Conservation (phyloP, 1,284 basidiomycete species). For the Cystobasidium slooffiae region DNA sequence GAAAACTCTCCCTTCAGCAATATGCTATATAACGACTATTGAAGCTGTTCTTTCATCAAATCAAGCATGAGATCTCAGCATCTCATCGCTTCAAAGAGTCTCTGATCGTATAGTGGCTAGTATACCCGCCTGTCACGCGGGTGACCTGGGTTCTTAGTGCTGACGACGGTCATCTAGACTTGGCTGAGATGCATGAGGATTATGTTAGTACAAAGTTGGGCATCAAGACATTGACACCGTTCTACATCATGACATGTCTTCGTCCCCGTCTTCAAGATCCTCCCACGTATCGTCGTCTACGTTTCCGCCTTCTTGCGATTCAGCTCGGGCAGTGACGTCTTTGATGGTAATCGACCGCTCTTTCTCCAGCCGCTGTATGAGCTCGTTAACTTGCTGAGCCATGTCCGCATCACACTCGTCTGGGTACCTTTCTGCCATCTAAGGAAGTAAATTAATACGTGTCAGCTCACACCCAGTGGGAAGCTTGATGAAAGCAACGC, state of each 20-base stretch:
- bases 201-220: too few relatives aligned
- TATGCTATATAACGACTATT: too few relatives aligned
- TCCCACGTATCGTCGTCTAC: conserved; percentile 57
- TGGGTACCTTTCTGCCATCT: conserved; percentile 71
- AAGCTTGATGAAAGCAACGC: background rate
- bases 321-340: conserved; percentile 63
- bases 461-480: background rate
- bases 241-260: conserved; percentile 62
- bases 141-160: conserved; percentile 18
- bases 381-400: conserved; percentile 74
- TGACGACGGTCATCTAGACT: too few relatives aligned
- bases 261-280: conserved; percentile 62
- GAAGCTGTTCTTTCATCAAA: too few relatives aligned
- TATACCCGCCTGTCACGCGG: conserved; percentile 38
- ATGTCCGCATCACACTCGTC: conserved; percentile 78
- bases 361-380: conserved; percentile 70
- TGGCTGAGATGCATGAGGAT: too few relatives aligned
- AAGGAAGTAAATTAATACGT: conserved; percentile 19
- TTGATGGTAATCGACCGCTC: conserved; percentile 71
- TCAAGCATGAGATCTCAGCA: background rate
- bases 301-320: conserved; percentile 57
- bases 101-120: conserved; percentile 42
- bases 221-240: background rate
- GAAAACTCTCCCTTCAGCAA: too few relatives aligned
- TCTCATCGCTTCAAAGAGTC: conserved; percentile 5